phyloP scores from a whole-genome alignment of 2,329 filamentous ascomycete genomes.

The Tolypocladium tropicale region DNA sequence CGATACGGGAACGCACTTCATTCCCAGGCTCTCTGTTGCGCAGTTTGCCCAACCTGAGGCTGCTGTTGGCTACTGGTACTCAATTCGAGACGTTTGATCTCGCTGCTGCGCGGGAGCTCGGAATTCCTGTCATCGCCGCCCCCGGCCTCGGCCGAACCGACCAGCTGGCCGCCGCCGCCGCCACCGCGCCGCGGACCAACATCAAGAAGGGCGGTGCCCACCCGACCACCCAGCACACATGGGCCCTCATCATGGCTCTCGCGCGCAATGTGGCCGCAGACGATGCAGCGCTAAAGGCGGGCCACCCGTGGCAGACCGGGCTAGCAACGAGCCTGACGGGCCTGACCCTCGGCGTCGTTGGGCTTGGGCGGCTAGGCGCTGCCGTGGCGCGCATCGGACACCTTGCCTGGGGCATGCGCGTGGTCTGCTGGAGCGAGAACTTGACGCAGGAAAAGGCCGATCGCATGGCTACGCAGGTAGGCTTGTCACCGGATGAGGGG shows the following conservation, averaged over 20 bases:
- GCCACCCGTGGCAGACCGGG: constrained; percentile 45
- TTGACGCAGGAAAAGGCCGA: constrained; percentile 55
- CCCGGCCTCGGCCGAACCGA: background rate
- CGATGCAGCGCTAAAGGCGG: constrained; percentile 44
- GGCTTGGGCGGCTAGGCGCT: constrained; percentile 51
- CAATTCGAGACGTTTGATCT: constrained; percentile 52
- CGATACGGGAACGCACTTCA: background rate
- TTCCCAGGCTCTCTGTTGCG: constrained; percentile 31
- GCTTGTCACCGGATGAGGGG: constrained; percentile 33
- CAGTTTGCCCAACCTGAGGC: constrained; percentile 50
- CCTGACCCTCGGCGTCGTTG: constrained; percentile 28
- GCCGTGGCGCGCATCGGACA: constrained; percentile 48
- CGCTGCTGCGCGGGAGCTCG: constrained; percentile 33
- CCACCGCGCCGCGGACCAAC: constrained; percentile 30
- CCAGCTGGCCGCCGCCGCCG: constrained; percentile 22
- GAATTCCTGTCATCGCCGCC: constrained; percentile 5
- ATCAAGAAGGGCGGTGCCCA: constrained; percentile 24
- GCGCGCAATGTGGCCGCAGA: constrained; percentile 49
- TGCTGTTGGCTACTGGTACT: constrained; percentile 51
- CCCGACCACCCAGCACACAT: constrained; percentile 45
- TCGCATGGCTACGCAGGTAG: constrained; percentile 39
- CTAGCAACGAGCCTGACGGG: constrained; percentile 41
- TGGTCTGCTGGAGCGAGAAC: constrained; percentile 54
- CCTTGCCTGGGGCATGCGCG: constrained; percentile 53
- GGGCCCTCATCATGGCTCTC: constrained; percentile 46